Evolutionary conservation across 768 basidiomycete genomes (phyloP), one percentile per base, ranked within the genome.

Genomic region (Mycena epipterygia): DNA sequence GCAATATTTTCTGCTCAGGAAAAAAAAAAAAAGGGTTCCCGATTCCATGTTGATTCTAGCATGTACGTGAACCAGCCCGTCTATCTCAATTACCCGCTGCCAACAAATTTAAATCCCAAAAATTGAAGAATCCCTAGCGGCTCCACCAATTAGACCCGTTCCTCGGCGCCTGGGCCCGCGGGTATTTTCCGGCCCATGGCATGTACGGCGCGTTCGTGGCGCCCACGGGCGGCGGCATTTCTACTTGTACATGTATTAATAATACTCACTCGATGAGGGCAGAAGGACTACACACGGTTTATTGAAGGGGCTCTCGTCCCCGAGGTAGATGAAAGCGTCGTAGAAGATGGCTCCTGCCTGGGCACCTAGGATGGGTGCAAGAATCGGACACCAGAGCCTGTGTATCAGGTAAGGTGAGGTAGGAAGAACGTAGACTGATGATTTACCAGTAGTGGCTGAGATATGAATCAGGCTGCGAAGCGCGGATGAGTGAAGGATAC

Each of bases 281-380:
- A 39, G 2, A n/a, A 23, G 1, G 21, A 23, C 12, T 5, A 78
- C 86, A 73, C 64, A 90, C 90, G 87, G 87, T 71, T 78, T 81
- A 76, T 90, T 90, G 52, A 90, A 67, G 30, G 87, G 46, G 33
- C 19, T 89, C 16, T 52, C 8, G 5, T 51, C 48, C 3, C 48
- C 48, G 25, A 6, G 5, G 25, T 49, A 49, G 13, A 49, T 25
- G 48, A 49, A 49, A 2, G 48, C 14, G 21, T 49, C 48, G 14
- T 49, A 49, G 14, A 4, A 29, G 9, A 29, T 2, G 14, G 27
- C 25, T 3, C 25, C 48, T 13, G 14, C 3, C 13, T 49, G 48
- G 12, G 25, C 48, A 8, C 48, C 48, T 1, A 4, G 5, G 3
- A 49, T 2, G 14, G 48, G 48, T 1, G 25, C 23, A 13, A 49